Conservation (phyloP, 1,284 basidiomycete genomes). For the Cryptococcus sp. region DNA sequence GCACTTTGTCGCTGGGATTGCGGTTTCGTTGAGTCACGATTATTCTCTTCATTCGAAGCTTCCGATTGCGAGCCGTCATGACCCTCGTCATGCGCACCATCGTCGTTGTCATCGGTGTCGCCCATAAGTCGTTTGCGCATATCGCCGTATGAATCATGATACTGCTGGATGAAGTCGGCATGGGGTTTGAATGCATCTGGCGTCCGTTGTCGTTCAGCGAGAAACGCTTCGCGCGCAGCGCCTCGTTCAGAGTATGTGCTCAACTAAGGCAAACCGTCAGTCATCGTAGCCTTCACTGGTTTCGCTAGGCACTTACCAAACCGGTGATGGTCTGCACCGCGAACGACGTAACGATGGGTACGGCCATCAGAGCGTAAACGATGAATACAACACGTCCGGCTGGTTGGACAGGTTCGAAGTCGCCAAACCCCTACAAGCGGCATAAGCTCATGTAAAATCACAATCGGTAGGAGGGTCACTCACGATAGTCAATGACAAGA, state of each 20-base stretch:
- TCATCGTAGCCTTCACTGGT: neutral
- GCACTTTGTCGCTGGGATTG: too few species aligned
- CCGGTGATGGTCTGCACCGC: slow-evolving; percentile 54
- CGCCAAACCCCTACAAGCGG: slow-evolving; percentile 41
- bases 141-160: slow-evolving; percentile 36
- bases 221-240: slow-evolving; percentile 20
- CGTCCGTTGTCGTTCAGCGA: slow-evolving; percentile 20
- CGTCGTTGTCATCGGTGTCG: slow-evolving; percentile 9
- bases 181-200: slow-evolving; percentile 48
- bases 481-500: slow-evolving; percentile 49
- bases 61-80: neutral
- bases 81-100: slow-evolving; percentile 6
- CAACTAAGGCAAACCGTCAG: slow-evolving; percentile 17
- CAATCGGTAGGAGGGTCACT: neutral
- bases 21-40: neutral
- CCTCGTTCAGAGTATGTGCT: slow-evolving; percentile 34
- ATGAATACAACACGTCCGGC: slow-evolving; percentile 52
- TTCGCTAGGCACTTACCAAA: slow-evolving; percentile 34
- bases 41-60: neutral
- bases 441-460: neutral
- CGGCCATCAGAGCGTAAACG: slow-evolving; percentile 53
- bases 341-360: slow-evolving; percentile 56
- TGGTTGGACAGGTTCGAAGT: slow-evolving; percentile 40
- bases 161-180: slow-evolving; percentile 40
- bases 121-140: slow-evolving; percentile 25